Conservation (phyloP, 768 basidiomycete genomes). For the Candolleomyces aberdarensis region DNA sequence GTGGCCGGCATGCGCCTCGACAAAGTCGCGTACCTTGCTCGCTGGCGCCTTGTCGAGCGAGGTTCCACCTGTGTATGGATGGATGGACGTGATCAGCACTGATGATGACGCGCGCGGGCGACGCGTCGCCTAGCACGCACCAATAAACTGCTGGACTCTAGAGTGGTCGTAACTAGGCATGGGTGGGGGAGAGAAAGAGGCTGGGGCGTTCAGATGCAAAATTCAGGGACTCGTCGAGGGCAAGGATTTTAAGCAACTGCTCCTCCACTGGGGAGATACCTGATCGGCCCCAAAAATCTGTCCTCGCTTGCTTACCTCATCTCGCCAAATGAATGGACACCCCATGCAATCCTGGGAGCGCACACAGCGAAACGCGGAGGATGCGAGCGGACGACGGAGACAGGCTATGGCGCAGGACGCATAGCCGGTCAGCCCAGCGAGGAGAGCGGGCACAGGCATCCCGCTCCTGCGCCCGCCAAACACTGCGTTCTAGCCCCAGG, state of each 20-base stretch:
- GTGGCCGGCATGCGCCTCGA: conserved; percentile 88
- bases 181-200: conserved; percentile 14
- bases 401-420: too few relatives aligned
- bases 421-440: too few relatives aligned
- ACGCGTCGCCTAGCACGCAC: conserved; percentile 21
- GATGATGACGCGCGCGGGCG: neutral
- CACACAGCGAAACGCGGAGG: neutral
- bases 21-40: conserved; percentile 85
- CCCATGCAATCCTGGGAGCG: neutral
- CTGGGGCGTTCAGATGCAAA: conserved; percentile 12
- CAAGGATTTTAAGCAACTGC: conserved; percentile 21
- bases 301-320: conserved; percentile 29
- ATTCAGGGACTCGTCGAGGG: neutral
- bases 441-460: too few relatives aligned
- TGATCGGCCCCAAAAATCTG: conserved; percentile 46
- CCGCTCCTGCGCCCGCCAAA: too few relatives aligned
- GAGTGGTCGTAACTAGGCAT: conserved; percentile 56
- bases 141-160: conserved; percentile 53
- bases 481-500: neutral
- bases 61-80: conserved; percentile 75
- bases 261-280: conserved; percentile 37
- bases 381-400: neutral
- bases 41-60: conserved; percentile 80
- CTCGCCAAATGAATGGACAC: conserved; percentile 3
- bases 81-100: conserved; percentile 6